Evolutionary conservation across 163 green algal species (phyloP), one percentile per base, ranked within the genome.

Genomic region (Scenedesmus sp.): DNA sequence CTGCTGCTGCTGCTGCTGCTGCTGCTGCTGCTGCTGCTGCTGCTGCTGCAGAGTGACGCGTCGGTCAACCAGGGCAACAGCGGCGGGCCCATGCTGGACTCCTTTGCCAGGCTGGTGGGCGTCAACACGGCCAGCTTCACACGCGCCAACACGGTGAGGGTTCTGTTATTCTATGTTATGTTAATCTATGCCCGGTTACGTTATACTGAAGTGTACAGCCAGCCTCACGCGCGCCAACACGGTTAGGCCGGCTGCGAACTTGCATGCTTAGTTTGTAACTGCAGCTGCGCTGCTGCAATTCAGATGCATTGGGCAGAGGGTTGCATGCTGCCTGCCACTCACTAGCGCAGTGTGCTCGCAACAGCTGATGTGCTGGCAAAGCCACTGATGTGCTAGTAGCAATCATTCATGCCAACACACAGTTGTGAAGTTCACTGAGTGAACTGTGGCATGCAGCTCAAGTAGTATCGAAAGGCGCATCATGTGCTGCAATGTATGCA

Each of bases 81-180:
- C 16, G 96, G 96, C 2, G 96, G 96, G 0, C 94, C 96, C 8
- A 90, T 98, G 87, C 83, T 98, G 77, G 95, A 97, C 88, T 96
- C 94, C 9, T 88, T 82, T 55, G 96, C 93, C 1, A 92, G 94
- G 1, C 91, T 98, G n/a, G 90, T 98, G 13, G 95, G 95, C 55
- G 86, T 98, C 86, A 96, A 95, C 93, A 97, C 94, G 3, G 93
- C 94, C 0, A 95, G 93, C 23, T 96, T 95, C 88, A 95, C 94
- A 15, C 86, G 92, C 8, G 77, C 70, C 10, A 93, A 93, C 89
- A 92, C 94, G 23, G 94, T 94, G 62, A 93, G 94, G 10, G 18
- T 18, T 6, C 3, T 18, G 34, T 62, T 9, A n/a, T 7, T 86
- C 9, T 9, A 66, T 62, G 64, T 82, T 74, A 34, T 82, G 46